Conservation (phyloP, 2,329 filamentous ascomycete genomes). For the Colletotrichum somersetense region DNA sequence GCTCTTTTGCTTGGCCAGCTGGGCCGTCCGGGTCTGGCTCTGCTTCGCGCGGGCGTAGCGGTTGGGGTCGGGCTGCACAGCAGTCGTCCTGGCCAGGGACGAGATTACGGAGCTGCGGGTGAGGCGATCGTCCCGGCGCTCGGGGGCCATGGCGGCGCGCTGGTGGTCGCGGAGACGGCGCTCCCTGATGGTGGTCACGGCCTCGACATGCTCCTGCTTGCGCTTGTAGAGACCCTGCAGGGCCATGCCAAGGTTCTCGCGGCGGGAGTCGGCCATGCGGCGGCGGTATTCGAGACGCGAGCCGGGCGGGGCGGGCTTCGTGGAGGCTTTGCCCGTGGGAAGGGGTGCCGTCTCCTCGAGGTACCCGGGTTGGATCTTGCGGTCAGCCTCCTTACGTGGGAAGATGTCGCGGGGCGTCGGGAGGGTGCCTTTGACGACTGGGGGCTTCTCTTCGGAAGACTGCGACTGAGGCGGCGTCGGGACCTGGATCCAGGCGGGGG, state of each 20-base stretch:
- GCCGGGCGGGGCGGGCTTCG: constrained; percentile 52
- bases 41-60: constrained; percentile 67
- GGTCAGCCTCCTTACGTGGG: constrained; percentile 63
- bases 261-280: constrained; percentile 77
- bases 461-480: constrained; percentile 85
- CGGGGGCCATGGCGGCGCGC: constrained; percentile 69
- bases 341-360: constrained; percentile 69
- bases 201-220: constrained; percentile 63
- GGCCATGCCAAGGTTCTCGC: constrained; percentile 79
- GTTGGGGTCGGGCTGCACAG: constrained; percentile 71
- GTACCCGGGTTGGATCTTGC: constrained; percentile 74
- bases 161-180: constrained; percentile 58
- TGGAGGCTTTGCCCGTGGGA: constrained; percentile 58
- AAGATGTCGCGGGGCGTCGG: constrained; percentile 89
- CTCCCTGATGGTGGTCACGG: constrained; percentile 58
- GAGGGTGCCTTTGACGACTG: constrained; percentile 78
- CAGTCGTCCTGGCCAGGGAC: constrained; percentile 61
- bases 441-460: constrained; percentile 64
- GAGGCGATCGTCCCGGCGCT: constrained; percentile 81
- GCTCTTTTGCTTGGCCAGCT: constrained; percentile 63
- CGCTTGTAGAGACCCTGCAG: constrained; percentile 77
- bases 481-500: constrained; percentile 87
- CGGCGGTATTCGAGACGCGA: constrained; percentile 72
- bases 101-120: constrained; percentile 76
- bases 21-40: constrained; percentile 56